Evolutionary conservation across 2,329 filamentous ascomycete species (phyloP).

Genomic region (Gnomoniopsis sp.): DNA sequence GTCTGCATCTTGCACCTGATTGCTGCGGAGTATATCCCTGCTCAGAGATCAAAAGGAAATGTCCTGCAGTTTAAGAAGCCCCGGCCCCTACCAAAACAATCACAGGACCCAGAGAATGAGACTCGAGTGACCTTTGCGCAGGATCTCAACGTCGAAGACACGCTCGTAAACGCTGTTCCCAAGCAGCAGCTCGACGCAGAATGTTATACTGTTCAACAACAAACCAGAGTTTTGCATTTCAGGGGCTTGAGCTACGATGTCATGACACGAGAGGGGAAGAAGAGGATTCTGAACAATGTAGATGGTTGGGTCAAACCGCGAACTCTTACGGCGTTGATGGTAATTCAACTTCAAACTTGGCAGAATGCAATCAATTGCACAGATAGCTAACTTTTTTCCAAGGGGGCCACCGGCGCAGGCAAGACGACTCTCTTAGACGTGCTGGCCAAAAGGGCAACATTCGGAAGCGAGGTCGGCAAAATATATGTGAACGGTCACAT

Average conservation of each 20-base stretch:
- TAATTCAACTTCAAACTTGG: neutral
- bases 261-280: conserved; percentile 56
- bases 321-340: conserved; percentile 74
- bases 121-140: too few species aligned
- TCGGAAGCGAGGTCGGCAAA: conserved; percentile 71
- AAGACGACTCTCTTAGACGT: conserved; percentile 85
- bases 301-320: conserved; percentile 83
- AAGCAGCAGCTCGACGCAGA: too few species aligned
- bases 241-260: conserved; percentile 54
- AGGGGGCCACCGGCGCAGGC: conserved; percentile 71
- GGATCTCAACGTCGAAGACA: too few species aligned
- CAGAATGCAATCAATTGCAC: too few species aligned
- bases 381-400: too few species aligned
- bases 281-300: conserved; percentile 71
- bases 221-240: neutral
- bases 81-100: too few species aligned
- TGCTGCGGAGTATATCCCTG: neutral
- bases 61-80: neutral
- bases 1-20: neutral
- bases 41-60: neutral
- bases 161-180: too few species aligned
- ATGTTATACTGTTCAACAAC: too few species aligned
- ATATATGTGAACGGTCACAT: conserved; percentile 73
- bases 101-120: too few species aligned
- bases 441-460: conserved; percentile 74